These are phyloP conservation scores for Malus hybrid DNA, from an alignment of 331 rosid species.

Conservation along the genomic window DNA sequence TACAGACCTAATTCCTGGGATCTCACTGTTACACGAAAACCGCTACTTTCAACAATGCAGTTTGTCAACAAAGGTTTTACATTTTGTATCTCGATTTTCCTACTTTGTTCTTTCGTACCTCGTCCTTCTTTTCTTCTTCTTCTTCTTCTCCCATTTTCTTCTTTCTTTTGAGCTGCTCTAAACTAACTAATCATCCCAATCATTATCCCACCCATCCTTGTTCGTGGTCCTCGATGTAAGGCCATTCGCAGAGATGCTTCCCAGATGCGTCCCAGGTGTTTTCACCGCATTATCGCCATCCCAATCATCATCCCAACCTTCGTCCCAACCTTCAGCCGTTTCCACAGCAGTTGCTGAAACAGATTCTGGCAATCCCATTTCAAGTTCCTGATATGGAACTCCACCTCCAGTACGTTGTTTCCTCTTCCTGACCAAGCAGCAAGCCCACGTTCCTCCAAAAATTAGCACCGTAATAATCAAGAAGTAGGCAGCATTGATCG, in stretches of 20 bases:
- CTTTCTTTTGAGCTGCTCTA: constrained; percentile 10
- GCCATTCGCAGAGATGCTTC: constrained; percentile 79
- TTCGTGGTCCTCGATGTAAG: constrained; percentile 79
- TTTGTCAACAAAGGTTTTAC: constrained; percentile 1
- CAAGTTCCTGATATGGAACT: constrained; percentile 90
- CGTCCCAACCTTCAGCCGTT: constrained; percentile 89
- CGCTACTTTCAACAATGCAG: background rate
- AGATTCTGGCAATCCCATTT: constrained; percentile 78
- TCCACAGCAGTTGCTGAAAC: constrained; percentile 50
- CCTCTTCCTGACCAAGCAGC: constrained; percentile 55
- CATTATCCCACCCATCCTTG: constrained; percentile 70
- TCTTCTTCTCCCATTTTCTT: constrained; percentile 7
- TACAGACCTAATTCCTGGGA: constrained; percentile 14
- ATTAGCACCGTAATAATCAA: constrained; percentile 45
- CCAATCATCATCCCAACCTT: constrained; percentile 96
- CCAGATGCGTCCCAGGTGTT: constrained; percentile 41
- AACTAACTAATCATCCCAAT: constrained; percentile 45
- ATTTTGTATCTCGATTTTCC: background rate
- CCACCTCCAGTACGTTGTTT: constrained; percentile 48
- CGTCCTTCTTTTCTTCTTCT: background rate
- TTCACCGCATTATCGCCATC: constrained; percentile 73
- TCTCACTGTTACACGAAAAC: background rate
- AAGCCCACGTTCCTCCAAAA: constrained; percentile 74
- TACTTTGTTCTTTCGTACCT: background rate
- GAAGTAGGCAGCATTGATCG: constrained; percentile 80